Conservation (phyloP, 768 basidiomycete species). For the Austroboletus eburneus region DNA sequence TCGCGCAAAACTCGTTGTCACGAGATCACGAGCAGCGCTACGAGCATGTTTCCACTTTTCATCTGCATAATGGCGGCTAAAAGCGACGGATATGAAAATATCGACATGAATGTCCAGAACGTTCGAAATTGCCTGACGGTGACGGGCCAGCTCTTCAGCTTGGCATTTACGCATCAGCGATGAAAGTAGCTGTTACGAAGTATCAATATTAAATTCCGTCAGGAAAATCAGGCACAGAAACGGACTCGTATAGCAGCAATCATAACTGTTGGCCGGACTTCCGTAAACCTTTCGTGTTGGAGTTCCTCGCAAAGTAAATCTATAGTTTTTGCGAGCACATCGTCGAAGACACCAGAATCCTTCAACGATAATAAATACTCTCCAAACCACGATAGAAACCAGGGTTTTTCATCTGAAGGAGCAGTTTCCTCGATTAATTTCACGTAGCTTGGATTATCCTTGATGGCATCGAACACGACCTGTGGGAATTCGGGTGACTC, state of each 20-base stretch:
- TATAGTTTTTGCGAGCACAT: constrained; percentile 67
- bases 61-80: constrained; percentile 36
- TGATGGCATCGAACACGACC: constrained; percentile 77
- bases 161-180: constrained; percentile 33
- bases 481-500: constrained; percentile 72
- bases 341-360: constrained; percentile 46
- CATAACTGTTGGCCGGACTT: constrained; percentile 58
- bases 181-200: constrained; percentile 28
- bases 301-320: constrained; percentile 77
- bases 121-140: constrained; percentile 29
- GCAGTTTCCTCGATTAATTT: constrained; percentile 39
- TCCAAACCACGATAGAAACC: constrained; percentile 62
- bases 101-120: constrained; percentile 51
- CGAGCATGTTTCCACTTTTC: constrained; percentile 42
- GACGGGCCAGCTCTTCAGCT: constrained; percentile 22
- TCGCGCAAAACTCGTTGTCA: constrained; percentile 29
- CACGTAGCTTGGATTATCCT: constrained; percentile 63
- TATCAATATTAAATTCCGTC: constrained; percentile 6
- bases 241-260: constrained; percentile 60
- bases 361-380: constrained; percentile 59
- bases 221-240: constrained; percentile 8
- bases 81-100: constrained; percentile 44
- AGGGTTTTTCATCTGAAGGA: constrained; percentile 35
- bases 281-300: constrained; percentile 70
- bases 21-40: constrained; percentile 38